These are phyloP conservation scores for Phytophthora sansomeana DNA, from an alignment of 352 stramenopile genomes.

Conservation along the genomic window DNA sequence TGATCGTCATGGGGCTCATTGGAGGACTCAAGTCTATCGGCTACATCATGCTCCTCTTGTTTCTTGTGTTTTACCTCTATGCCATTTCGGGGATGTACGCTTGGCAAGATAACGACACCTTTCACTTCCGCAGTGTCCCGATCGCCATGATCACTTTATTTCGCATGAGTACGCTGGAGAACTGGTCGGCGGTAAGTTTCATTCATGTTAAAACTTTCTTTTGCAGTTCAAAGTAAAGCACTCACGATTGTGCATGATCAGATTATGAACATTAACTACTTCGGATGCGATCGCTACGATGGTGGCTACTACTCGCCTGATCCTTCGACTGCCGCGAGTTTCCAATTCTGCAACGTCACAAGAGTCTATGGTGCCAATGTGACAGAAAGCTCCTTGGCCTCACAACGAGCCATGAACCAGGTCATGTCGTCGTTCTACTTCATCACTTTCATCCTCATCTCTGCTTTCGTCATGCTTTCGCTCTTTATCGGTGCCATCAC, in stretches of 20 bases:
- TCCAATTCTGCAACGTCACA: conserved; percentile 73
- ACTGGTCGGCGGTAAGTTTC: conserved; percentile 75
- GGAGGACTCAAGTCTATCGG: conserved; percentile 88
- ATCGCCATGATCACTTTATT: conserved; percentile 90
- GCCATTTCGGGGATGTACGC: conserved; percentile 92
- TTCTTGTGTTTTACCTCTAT: conserved; percentile 92
- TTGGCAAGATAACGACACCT: conserved; percentile 88
- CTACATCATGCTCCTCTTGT: conserved; percentile 91
- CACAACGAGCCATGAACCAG: conserved; percentile 55
- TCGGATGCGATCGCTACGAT: conserved; percentile 67
- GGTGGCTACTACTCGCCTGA: conserved; percentile 77
- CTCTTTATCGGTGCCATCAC: conserved; percentile 92
- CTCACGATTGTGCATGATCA: conserved; percentile 19
- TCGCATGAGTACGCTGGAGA: conserved; percentile 83
- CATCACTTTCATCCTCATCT: conserved; percentile 90
- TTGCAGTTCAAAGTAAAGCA: neutral
- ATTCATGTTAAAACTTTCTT: neutral
- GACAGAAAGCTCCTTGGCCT: conserved; percentile 43
- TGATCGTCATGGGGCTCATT: conserved; percentile 93
- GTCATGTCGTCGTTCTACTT: conserved; percentile 79
- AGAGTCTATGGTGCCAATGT: conserved; percentile 61
- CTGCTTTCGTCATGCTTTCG: conserved; percentile 90
- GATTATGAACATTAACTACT: conserved; percentile 89
- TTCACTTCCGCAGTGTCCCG: conserved; percentile 81
- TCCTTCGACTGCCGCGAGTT: conserved; percentile 38